phyloP scores from a whole-genome alignment of 169 alveolate species.

The Ichthyophthirius multifiliis region DNA sequence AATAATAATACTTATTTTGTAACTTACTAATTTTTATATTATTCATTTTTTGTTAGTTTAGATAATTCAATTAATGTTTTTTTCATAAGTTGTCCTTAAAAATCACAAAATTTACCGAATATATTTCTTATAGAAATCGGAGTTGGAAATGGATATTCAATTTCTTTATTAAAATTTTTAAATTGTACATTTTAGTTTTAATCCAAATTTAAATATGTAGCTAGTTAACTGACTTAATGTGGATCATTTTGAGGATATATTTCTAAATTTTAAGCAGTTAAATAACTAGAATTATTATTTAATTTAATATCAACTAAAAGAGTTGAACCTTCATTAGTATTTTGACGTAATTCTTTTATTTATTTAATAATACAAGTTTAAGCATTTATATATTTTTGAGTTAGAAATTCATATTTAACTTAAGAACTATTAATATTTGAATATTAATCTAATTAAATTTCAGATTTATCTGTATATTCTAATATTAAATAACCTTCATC shows the following conservation, averaged over 20 bases:
- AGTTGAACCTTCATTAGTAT: conserved; percentile 53
- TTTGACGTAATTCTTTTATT: conserved; percentile 50
- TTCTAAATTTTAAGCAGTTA: conserved; percentile 63
- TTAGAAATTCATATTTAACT: conserved; percentile 33
- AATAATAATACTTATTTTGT: too few relatives aligned
- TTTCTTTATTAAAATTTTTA: neutral
- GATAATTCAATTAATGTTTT: conserved; percentile 47
- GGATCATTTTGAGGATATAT: conserved; percentile 47
- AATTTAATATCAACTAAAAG: conserved; percentile 42
- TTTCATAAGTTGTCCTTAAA: conserved; percentile 51
- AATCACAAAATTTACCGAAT: conserved; percentile 43
- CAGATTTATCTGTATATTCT: too few relatives aligned
- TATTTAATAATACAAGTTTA: conserved; percentile 25
- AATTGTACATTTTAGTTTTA: conserved; percentile 9
- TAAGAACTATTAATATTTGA: neutral
- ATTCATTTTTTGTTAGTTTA: too few relatives aligned
- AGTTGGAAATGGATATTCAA: conserved; percentile 50
- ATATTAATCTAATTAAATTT: neutral
- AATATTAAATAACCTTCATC: too few relatives aligned
- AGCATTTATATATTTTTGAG: conserved; percentile 37
- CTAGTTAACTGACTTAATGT: conserved; percentile 29
- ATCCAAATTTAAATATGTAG: conserved; percentile 16
- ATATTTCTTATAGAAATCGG: conserved; percentile 54
- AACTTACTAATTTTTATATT: too few relatives aligned
- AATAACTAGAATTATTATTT: conserved; percentile 35